Evolutionary conservation across 2,329 filamentous ascomycete genomes (phyloP), one percentile per base, ranked within the genome.

Genomic region (Remersonia thermophila): DNA sequence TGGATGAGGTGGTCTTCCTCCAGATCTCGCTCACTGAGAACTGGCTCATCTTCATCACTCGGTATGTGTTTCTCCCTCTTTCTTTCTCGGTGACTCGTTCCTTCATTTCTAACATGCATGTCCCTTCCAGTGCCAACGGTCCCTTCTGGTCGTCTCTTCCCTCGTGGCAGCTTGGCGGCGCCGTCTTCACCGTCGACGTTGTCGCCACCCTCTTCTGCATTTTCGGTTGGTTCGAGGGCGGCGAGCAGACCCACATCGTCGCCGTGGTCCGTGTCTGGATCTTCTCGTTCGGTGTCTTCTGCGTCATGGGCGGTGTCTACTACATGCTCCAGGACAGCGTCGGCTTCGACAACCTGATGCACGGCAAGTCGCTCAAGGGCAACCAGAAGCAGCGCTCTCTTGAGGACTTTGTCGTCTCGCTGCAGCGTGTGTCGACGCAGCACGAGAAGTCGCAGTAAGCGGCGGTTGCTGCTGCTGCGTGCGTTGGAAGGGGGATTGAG

Each of bases 1-100:
- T 83, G 37, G 83, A 93, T 50, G 76, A 78, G 50, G 77, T 93
- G 40, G 63, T 94, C 53, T 93, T 93, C 73, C 77, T 94, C 27
- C 76, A 93, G 64, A 83, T 93, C 59, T 84, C 83, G 10, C 73
- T 93, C 37, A 87, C 85, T 42, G 83, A 93, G 71, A 94, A 93
- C 67, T 93, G 86, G 85, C 73, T 93, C 35, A 94, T 94, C 62
- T 93, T 94, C 69, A 89, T 93, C 64, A 93, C 85, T 47, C 84
- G 43, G 43, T 46, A 46, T 40, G 43, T 45, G 17, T 23, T 29
- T 27, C 10, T 8, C 6, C 9, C 20, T 23, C 20, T 6, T 23
- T 23, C 20, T 23, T 23, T 23, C 9, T 23, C n/a, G n/a, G n/a
- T n/a, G n/a, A n/a, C n/a, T n/a, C n/a, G 5, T 23, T 23, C 9